phyloP scores from a whole-genome alignment of 352 stramenopile species.

The Phytophthora tentaculata region DNA sequence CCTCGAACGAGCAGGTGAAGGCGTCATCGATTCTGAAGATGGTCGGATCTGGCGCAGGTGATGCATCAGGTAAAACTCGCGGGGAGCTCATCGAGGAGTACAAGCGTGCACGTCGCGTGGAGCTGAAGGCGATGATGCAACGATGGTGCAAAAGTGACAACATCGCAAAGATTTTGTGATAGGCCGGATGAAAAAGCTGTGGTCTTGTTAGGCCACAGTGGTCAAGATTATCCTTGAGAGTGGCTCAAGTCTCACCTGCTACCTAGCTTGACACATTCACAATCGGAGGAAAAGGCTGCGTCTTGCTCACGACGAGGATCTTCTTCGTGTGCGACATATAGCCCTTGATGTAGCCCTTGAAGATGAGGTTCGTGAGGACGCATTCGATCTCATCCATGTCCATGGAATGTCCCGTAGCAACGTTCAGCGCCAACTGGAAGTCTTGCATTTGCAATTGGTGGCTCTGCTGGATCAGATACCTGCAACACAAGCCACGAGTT shows the following conservation, averaged over 20 bases:
- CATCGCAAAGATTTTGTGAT: not conserved
- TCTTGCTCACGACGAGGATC: constrained; percentile 95
- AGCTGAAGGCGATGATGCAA: constrained; percentile 73
- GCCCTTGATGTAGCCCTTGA: constrained; percentile 95
- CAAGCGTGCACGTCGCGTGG: constrained; percentile 61
- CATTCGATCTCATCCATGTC: constrained; percentile 98
- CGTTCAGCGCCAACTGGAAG: constrained; percentile 88
- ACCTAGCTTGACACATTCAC: constrained; percentile 74
- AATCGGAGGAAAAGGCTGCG: constrained; percentile 93
- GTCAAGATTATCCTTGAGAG: constrained; percentile 17
- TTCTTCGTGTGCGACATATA: constrained; percentile 98
- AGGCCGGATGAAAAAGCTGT: not conserved
- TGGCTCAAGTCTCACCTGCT: not conserved
- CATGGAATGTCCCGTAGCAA: constrained; percentile 85
- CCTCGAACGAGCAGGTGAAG: constrained; percentile 22
- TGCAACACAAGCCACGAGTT: constrained; percentile 24
- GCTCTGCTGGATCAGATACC: constrained; percentile 81
- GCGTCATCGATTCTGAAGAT: constrained; percentile 67
- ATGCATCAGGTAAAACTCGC: constrained; percentile 52
- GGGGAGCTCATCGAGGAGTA: constrained; percentile 70
- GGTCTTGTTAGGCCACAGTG: constrained; percentile 2
- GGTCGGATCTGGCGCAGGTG: constrained; percentile 35
- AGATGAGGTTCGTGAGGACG: constrained; percentile 97
- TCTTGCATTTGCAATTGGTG: constrained; percentile 92
- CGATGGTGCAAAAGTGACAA: constrained; percentile 63